These are phyloP conservation scores for Starmerella apicola DNA, from an alignment of 805 yeast genomes.

Conservation along the genomic window DNA sequence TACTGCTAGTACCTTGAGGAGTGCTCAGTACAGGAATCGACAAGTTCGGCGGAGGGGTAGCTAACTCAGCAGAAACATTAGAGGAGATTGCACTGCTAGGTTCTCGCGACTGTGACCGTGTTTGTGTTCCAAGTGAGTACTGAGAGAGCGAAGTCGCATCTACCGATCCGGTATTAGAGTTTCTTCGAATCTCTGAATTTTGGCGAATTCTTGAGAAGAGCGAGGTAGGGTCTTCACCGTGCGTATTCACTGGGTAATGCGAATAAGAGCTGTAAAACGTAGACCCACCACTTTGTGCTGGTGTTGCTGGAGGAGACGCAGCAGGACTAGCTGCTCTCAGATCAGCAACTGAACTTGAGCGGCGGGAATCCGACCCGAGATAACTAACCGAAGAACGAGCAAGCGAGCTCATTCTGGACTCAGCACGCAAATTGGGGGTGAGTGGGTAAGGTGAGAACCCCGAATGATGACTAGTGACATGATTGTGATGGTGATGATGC, in stretches of 20 bases:
- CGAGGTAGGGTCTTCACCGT: slow-evolving; percentile 8
- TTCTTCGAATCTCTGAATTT: slow-evolving; percentile 10
- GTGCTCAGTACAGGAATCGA: no score
- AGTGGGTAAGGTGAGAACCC: slow-evolving; percentile 9
- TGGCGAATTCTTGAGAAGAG: slow-evolving; percentile 8
- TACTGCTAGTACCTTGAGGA: no score
- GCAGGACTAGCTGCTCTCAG: slow-evolving; percentile 6
- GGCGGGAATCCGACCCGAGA: slow-evolving; percentile 8
- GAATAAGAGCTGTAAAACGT: not conserved
- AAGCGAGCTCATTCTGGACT: slow-evolving; percentile 9
- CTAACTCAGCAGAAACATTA: not conserved
- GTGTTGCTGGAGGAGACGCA: slow-evolving; percentile 9
- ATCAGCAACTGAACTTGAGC: not conserved
- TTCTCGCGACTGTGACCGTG: not conserved
- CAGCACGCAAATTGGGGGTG: slow-evolving; percentile 10
- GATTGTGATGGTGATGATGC: slow-evolving; percentile 2
- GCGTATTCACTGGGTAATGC: not conserved
- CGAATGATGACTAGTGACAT: not conserved
- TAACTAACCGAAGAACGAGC: slow-evolving; percentile 9
- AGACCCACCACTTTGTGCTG: not conserved
- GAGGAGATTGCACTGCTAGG: not conserved
- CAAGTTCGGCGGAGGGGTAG: not conserved
- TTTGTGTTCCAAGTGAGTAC: slow-evolving; percentile 12
- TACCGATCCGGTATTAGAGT: slow-evolving; percentile 5
- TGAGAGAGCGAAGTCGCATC: slow-evolving; percentile 17